Percentiles rank a stretch among this genome's conserved stretches.
Evolutionary conservation across 2,329 filamentous ascomycete genomes (phyloP).

Genomic region (Sclerotinia sclerotiorum): DNA sequence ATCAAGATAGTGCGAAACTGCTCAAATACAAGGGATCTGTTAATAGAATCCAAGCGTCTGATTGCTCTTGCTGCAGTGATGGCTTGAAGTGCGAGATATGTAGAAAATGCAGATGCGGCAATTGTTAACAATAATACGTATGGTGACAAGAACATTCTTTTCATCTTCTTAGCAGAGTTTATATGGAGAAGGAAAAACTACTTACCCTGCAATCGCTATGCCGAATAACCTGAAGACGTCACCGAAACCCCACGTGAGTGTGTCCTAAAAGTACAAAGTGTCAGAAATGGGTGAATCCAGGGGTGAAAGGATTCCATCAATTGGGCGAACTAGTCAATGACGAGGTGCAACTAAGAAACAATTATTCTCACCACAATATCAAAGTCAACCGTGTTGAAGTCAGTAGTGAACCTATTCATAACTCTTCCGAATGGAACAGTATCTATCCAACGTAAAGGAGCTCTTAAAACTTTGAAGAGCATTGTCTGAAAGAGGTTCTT

Average conservation of each 20-base stretch:
- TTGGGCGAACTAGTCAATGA: neutral
- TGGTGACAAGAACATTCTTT: constrained; percentile 52
- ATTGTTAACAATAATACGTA: constrained; percentile 53
- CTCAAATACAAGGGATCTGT: constrained; percentile 74
- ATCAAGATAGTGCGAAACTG: constrained; percentile 66
- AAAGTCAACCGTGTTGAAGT: constrained; percentile 50
- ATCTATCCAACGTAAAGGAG: constrained; percentile 73
- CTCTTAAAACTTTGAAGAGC: constrained; percentile 63
- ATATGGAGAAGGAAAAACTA: neutral
- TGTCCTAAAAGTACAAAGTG: neutral
- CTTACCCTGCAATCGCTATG: constrained; percentile 57
- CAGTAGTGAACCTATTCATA: constrained; percentile 72
- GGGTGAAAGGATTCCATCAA: too few relatives aligned
- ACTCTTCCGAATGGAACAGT: constrained; percentile 73
- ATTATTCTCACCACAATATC: constrained; percentile 16
- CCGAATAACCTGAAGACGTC: constrained; percentile 47
- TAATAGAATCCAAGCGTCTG: constrained; percentile 72
- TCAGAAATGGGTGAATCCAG: neutral
- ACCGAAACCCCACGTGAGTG: constrained; percentile 10
- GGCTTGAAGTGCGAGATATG: constrained; percentile 44
- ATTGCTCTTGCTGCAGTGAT: constrained; percentile 61
- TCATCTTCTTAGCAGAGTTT: neutral
- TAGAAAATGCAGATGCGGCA: constrained; percentile 6
- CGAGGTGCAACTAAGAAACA: neutral
- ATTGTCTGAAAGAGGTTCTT: constrained; percentile 64